Conservation (phyloP, 1,284 basidiomycete genomes). For the Pyrrhoderma noxium region DNA sequence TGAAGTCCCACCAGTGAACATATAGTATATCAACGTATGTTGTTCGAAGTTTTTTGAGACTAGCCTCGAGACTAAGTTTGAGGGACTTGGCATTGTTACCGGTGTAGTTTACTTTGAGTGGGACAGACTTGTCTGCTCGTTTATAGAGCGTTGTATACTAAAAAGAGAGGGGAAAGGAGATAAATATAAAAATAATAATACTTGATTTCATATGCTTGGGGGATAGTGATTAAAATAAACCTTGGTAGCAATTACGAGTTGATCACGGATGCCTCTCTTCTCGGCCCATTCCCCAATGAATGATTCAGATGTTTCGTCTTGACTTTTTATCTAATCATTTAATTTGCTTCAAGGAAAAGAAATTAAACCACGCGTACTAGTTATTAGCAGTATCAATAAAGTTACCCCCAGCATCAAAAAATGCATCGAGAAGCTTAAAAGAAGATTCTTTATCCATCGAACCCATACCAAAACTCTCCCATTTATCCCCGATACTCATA, state of each 20-base stretch:
- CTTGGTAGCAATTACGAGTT: conserved; percentile 42
- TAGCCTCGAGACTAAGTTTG: conserved; percentile 28
- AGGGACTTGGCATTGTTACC: conserved; percentile 34
- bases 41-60: conserved; percentile 39
- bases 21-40: conserved; percentile 38
- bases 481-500: conserved; percentile 36
- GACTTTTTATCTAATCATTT: conserved; percentile 22
- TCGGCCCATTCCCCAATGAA: conserved; percentile 44
- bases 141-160: conserved; percentile 31
- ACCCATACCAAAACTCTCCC: conserved; percentile 28
- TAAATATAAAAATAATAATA: not conserved
- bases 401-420: conserved; percentile 42
- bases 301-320: conserved; percentile 34
- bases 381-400: conserved; percentile 49
- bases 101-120: conserved; percentile 26
- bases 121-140: conserved; percentile 19
- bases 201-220: conserved; percentile 10
- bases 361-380: conserved; percentile 30
- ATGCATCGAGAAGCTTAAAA: conserved; percentile 44
- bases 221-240: conserved; percentile 32
- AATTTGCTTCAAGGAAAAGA: not conserved
- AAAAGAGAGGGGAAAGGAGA: too few species aligned
- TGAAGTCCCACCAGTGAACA: conserved; percentile 39
- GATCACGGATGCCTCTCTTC: conserved; percentile 35
- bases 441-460: conserved; percentile 38